Evolutionary conservation across 805 yeast genomes (phyloP).

Genomic region (Lachancea fermentati): DNA sequence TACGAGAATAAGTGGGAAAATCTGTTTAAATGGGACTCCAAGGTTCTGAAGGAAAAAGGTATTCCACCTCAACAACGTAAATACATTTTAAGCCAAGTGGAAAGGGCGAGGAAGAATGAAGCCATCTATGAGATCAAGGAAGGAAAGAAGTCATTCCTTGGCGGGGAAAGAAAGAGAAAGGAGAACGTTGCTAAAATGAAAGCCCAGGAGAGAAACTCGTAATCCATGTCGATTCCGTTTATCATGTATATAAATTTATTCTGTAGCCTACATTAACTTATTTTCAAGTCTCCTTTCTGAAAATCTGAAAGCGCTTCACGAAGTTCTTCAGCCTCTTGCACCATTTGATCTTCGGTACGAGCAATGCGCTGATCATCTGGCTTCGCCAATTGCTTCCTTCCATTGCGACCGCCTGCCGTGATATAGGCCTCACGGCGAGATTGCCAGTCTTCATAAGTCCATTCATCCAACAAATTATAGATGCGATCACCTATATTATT

Average conservation of each 20-base stretch:
- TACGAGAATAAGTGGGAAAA: conserved; percentile 63
- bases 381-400: conserved; percentile 27
- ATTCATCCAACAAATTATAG: conserved; percentile 62
- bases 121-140: conserved; percentile 47
- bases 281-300: conserved; percentile 2
- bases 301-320: conserved; percentile 33
- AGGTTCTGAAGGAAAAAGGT: conserved; percentile 66
- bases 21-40: conserved; percentile 52
- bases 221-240: neutral
- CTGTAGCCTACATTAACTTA: neutral
- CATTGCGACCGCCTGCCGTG: conserved; percentile 19
- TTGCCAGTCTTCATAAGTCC: conserved; percentile 38
- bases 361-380: conserved; percentile 52
- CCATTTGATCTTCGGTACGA: conserved; percentile 63
- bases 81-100: conserved; percentile 68
- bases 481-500: conserved; percentile 67
- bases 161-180: conserved; percentile 80
- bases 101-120: conserved; percentile 55
- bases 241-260: neutral
- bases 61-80: conserved; percentile 66
- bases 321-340: conserved; percentile 58
- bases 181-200: conserved; percentile 57
- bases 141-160: conserved; percentile 70
- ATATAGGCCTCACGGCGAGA: conserved; percentile 27
- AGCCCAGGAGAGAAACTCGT: conserved; percentile 44